Percentiles rank a stretch among this genome's conserved stretches.
Evolutionary conservation across 495 filamentous ascomycete species (phyloP).

Genomic region (Penicillium arizonense): DNA sequence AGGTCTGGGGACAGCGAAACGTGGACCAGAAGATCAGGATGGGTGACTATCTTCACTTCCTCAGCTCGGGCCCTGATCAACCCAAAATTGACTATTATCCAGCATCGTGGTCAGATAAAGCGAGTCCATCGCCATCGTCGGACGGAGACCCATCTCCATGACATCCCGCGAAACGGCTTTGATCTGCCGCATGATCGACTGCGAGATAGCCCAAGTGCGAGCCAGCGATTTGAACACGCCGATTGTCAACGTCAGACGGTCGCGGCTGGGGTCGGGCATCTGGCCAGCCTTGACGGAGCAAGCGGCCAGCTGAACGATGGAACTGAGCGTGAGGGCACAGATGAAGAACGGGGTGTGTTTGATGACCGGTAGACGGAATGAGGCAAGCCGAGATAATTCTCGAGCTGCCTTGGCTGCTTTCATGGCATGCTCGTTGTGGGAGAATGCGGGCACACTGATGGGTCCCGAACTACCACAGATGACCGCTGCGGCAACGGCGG

Average conservation of each 20-base stretch:
- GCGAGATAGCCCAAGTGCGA: slow-evolving; percentile 75
- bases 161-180: slow-evolving; percentile 49
- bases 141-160: slow-evolving; percentile 43
- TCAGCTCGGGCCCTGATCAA: slow-evolving; percentile 27
- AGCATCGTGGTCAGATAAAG: slow-evolving; percentile 39
- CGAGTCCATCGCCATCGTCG: slow-evolving; percentile 42
- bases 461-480: slow-evolving; percentile 46
- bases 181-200: slow-evolving; percentile 70
- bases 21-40: too few relatives aligned
- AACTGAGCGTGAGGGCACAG: slow-evolving; percentile 66
- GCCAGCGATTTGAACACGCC: slow-evolving; percentile 75
- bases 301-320: slow-evolving; percentile 58
- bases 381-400: slow-evolving; percentile 73
- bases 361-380: slow-evolving; percentile 68
- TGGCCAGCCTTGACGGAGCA: slow-evolving; percentile 69
- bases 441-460: slow-evolving; percentile 50
- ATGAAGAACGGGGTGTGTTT: slow-evolving; percentile 89
- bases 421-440: slow-evolving; percentile 65
- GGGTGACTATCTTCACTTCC: not conserved
- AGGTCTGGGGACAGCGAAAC: too few relatives aligned
- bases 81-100: slow-evolving; percentile 41
- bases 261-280: slow-evolving; percentile 67
- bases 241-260: slow-evolving; percentile 76
- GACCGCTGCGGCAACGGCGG: slow-evolving; percentile 46
- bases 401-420: slow-evolving; percentile 78